Conservation (phyloP, 78 protist species). For the Dictyostelium firmibasis region DNA sequence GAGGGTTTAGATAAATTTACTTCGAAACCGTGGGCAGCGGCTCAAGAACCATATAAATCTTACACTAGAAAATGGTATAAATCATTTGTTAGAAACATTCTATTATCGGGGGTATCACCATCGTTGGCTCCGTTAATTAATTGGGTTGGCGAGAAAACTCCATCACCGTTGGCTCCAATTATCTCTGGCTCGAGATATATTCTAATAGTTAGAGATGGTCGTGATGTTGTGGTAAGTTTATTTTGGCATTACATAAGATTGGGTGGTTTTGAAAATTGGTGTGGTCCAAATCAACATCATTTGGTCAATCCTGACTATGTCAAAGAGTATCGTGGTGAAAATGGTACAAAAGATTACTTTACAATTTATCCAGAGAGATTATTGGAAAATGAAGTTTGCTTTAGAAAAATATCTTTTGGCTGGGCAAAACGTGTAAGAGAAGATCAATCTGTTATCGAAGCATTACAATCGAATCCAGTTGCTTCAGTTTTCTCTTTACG, state of each 20-base stretch:
- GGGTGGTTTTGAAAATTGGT: slow-evolving; percentile 76
- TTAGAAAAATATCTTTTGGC: slow-evolving; percentile 2
- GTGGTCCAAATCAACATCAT: not conserved
- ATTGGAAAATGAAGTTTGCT: slow-evolving; percentile 55
- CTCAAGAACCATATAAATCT: slow-evolving; percentile 41
- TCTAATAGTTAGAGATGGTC: slow-evolving; percentile 54
- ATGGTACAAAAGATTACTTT: not conserved
- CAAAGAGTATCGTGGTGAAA: not conserved
- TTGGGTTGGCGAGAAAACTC: slow-evolving; percentile 74
- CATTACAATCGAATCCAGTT: slow-evolving; percentile 20
- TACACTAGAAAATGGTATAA: slow-evolving; percentile 44
- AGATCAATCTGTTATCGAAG: not conserved
- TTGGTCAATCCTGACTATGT: slow-evolving; percentile 50
- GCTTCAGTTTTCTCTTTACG: slow-evolving; percentile 29
- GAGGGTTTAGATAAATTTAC: slow-evolving; percentile 63
- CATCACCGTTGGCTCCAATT: slow-evolving; percentile 62
- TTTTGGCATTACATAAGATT: slow-evolving; percentile 75
- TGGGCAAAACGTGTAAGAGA: slow-evolving; percentile 61
- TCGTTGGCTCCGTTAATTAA: slow-evolving; percentile 27
- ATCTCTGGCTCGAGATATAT: slow-evolving; percentile 59
- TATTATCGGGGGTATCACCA: slow-evolving; percentile 65
- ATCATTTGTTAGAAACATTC: slow-evolving; percentile 52
- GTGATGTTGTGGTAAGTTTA: slow-evolving; percentile 41
- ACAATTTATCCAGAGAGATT: not conserved
- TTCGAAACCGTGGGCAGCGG: slow-evolving; percentile 28